Conservation (phyloP, 495 filamentous ascomycete species). For the Halenospora varia region DNA sequence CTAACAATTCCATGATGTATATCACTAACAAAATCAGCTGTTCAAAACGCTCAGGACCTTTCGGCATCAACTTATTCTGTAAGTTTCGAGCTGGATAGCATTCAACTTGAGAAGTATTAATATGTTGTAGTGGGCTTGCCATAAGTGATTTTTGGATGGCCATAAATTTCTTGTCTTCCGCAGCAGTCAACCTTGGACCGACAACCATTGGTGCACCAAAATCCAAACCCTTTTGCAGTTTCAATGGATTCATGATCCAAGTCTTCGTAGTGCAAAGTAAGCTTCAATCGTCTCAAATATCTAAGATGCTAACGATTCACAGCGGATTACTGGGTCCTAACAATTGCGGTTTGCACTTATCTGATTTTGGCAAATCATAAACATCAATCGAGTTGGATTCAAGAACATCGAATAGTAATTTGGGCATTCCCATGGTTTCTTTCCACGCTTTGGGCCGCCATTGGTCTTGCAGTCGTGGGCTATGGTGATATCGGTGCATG, state of each 20-base stretch:
- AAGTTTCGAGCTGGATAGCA: neutral
- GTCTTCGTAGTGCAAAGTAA: conserved; percentile 41
- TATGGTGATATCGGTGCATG: conserved; percentile 41
- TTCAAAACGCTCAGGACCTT: conserved; percentile 35
- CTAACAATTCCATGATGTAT: neutral
- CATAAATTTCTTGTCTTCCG: conserved; percentile 36
- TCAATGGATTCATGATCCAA: conserved; percentile 43
- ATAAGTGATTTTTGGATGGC: conserved; percentile 40
- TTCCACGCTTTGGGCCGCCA: conserved; percentile 30
- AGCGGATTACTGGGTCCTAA: conserved; percentile 43
- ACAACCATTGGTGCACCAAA: conserved; percentile 29
- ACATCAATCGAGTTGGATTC: conserved; percentile 32
- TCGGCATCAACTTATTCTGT: conserved; percentile 41
- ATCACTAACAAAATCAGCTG: conserved; percentile 20
- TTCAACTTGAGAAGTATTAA: neutral
- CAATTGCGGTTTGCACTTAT: conserved; percentile 39
- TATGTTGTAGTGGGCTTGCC: conserved; percentile 28
- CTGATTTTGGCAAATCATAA: conserved; percentile 38
- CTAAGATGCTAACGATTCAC: neutral
- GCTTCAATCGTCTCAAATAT: conserved; percentile 1
- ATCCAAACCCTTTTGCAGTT: conserved; percentile 34
- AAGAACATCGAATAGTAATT: conserved; percentile 29
- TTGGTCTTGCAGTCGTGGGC: conserved; percentile 32
- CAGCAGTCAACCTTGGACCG: conserved; percentile 33
- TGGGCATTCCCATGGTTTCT: conserved; percentile 37